Percentiles rank a stretch among this genome's conserved stretches.
Evolutionary conservation across 73 alveolate genomes (phyloP).

Genomic region (Stentor roeselii): DNA sequence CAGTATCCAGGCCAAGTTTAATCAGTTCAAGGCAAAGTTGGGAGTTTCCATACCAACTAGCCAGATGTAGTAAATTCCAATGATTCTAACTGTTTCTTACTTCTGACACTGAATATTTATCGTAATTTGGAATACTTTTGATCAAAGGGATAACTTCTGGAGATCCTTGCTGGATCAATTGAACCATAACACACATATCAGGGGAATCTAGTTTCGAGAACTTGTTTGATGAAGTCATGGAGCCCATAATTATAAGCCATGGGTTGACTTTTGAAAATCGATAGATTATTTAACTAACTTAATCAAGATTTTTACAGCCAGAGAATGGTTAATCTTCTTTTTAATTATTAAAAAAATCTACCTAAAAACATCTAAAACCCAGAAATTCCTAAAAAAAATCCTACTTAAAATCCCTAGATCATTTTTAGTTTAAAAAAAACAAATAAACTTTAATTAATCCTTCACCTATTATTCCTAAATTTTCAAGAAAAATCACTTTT

Average conservation of each 20-base stretch:
- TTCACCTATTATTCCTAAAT: too few species aligned
- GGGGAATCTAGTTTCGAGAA: neutral
- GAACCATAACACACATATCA: neutral
- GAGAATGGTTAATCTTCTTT: too few species aligned
- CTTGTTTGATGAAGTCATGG: neutral
- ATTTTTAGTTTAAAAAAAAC: too few species aligned
- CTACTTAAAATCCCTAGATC: too few species aligned
- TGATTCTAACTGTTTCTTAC: neutral
- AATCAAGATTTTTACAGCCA: too few species aligned
- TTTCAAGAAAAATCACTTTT: too few species aligned
- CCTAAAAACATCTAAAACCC: too few species aligned
- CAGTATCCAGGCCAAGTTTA: neutral
- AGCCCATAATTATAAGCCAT: neutral
- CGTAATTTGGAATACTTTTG: neutral
- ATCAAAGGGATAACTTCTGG: neutral
- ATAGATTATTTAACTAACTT: too few species aligned
- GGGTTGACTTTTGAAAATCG: too few species aligned
- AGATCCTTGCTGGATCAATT: neutral
- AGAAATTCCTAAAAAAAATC: too few species aligned
- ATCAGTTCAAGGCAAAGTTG: neutral
- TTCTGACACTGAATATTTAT: neutral
- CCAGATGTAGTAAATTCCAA: constrained; percentile 9
- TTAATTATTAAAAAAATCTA: too few species aligned
- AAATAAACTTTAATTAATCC: too few species aligned
- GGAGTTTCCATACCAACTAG: constrained; percentile 4